Conservation (phyloP, 2,329 filamentous ascomycete species). For the Arthrobotrys entomopaga region DNA sequence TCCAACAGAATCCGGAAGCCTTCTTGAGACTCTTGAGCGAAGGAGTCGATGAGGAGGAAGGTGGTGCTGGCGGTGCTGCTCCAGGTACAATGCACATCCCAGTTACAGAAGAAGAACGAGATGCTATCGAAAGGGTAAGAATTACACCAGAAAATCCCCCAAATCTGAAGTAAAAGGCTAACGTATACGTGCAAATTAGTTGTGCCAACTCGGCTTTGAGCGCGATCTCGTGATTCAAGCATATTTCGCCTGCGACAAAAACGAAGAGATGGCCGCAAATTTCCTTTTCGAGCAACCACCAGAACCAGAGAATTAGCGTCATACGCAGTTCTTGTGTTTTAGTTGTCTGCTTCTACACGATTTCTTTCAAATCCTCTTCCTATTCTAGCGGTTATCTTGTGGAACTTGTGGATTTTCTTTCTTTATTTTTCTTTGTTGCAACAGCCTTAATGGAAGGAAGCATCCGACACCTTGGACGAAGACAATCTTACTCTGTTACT, state of each 20-base stretch:
- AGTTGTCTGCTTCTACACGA: conserved; percentile 31
- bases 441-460: conserved; percentile 29
- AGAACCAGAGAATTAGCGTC: conserved; percentile 73
- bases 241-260: conserved; percentile 99
- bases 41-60: conserved; percentile 68
- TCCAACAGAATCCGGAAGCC: conserved; percentile 89
- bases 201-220: conserved; percentile 92
- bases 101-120: conserved; percentile 94
- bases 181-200: conserved; percentile 64
- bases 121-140: conserved; percentile 92
- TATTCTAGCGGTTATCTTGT: conserved; percentile 55
- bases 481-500: background rate
- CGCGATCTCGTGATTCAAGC: conserved; percentile 95
- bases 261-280: conserved; percentile 97
- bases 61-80: conserved; percentile 66
- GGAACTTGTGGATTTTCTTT: conserved; percentile 44
- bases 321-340: conserved; percentile 18
- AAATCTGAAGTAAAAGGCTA: conserved; percentile 40
- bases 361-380: conserved; percentile 32
- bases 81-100: conserved; percentile 88
- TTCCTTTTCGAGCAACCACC: conserved; percentile 90
- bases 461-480: conserved; percentile 25
- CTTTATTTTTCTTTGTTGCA: conserved; percentile 42
- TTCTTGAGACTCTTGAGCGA: conserved; percentile 92
- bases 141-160: conserved; percentile 12